Base-by-base conservation (phyloP, 768 basidiomycete genomes). In the Termitomyces sp. region DNA sequence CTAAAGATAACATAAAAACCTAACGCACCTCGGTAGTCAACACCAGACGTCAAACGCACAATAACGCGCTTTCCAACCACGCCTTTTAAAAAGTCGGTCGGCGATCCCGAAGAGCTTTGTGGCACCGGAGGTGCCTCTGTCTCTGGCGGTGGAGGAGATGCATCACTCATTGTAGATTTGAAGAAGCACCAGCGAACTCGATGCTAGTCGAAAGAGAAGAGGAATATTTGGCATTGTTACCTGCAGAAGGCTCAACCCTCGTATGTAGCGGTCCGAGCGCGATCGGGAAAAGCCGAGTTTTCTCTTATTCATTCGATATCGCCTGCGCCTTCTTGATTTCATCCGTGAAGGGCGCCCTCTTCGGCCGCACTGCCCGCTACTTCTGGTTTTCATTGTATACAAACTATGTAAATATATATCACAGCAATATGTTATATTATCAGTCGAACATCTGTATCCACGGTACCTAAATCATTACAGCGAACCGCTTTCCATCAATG, bases 31-130 rank as follows among this genome's bases (percentile, higher is more conserved):
- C 87, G 84, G 74, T 98, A 97, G 74, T 97, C 95, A 3, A 98
- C 91, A 3, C 96, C 96, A 20, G 90, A 92, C 17, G 89, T 92
- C 51, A 98, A 80, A 60, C 96, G 81, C 48, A 98, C 96, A 60
- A 96, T 91, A 56, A 98, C 96, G 60, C 84, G 83, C 73, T 96
- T 96, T n/a, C 96, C 96, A 8, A 98, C 95, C 25, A 98, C 95
- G 37, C 91, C 93, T 74, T 96, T 96, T 61, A 98, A 73, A 68
- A 96, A 98, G 65, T 95, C 94, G 0, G 93, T 94, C 0, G 94
- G 94, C 6, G 94, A 94, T 3, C 95, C 95, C 8, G 86, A 81
- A 29, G 80, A 71, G 1, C 74, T 66, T 5, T 73, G 61, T 7
- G 84, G 81, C 0, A 81, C 81, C 12, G 79, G 78, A 6, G 83